Evolutionary conservation across 177 flowering plant genomes (phyloP), one percentile per base, ranked within the genome.

Genomic region (Telopea speciosissima): DNA sequence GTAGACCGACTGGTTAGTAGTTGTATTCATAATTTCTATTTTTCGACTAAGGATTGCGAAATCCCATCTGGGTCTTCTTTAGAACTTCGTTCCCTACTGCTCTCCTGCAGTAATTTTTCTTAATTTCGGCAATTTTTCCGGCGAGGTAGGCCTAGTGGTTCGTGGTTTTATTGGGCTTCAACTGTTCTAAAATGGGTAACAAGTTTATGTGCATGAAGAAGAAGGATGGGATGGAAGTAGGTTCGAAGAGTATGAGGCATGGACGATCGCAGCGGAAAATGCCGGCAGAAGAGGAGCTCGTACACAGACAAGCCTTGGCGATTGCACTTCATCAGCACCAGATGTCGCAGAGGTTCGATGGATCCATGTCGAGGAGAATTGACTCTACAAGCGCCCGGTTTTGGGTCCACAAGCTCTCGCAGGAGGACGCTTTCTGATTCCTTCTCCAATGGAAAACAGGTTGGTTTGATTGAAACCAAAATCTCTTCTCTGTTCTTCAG

Each of bases 271-370:
- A 87, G 80, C 76, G 96, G 72, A 94, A 84, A 75, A 40, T 85
- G 83, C 60, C 82, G 66, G 79, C 81, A 23, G 94, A 90, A 22
- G 99, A 92, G 24, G 97, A 95, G 78, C 72, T 83, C 13, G 61
- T 92, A 76, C 96, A 90, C 72, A 77, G 82, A 44, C 93, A 88
- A 76, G 97, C 97, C 28, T 72, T 95, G 56, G 82, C 97, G 0
- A 87, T 91, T 97, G 99, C 97, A 2, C 80, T 95, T 79, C 99
- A 95, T 7, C 99, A 95, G 81, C 93, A 85, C 66, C 90, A 87
- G 73, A 75, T 89, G 69, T 94, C 98, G 12, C 97, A 91, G 84
- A 78, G 98, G 65, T 91, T 91, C 64, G 96, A 94, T 0, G 96
- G 96, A 45, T 91, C 98, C 24, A 92, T 90, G 89, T 94, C 98